Percentiles rank a stretch among this genome's conserved stretches.
Conservation (phyloP, 805 yeast genomes). For the Zygoascus flipseniorum region DNA sequence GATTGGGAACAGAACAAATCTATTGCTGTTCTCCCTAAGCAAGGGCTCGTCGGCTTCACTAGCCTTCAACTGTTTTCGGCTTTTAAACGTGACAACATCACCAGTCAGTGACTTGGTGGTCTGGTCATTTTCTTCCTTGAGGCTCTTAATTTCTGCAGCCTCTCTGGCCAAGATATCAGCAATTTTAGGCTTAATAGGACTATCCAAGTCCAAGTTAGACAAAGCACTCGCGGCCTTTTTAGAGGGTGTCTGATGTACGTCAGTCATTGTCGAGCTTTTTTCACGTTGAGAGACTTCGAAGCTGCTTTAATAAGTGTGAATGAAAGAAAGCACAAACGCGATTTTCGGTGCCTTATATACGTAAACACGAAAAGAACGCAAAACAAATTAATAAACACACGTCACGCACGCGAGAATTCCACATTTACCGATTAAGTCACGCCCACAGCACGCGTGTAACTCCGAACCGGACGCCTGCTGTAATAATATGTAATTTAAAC, state of each 20-base stretch:
- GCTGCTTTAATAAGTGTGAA: background rate
- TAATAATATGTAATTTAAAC: no score
- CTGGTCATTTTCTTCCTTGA: constrained; percentile 10
- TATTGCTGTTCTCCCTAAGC: constrained; percentile 70
- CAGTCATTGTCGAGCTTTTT: constrained; percentile 8
- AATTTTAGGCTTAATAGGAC: constrained; percentile 32
- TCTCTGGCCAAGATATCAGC: constrained; percentile 4
- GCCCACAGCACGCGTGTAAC: background rate
- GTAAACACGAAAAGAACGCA: background rate
- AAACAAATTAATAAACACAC: background rate
- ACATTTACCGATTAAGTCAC: background rate
- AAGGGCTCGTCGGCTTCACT: constrained; percentile 85
- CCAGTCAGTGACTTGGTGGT: constrained; percentile 6
- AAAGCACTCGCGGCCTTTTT: constrained; percentile 53
- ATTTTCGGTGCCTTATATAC: background rate
- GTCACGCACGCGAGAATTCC: background rate
- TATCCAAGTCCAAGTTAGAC: constrained; percentile 40
- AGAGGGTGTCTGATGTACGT: constrained; percentile 47
- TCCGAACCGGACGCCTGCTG: background rate
- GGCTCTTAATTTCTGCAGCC: constrained; percentile 1
- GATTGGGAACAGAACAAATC: constrained; percentile 93
- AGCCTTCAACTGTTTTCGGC: constrained; percentile 46
- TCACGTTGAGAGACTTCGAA: background rate
- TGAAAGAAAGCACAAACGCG: background rate
- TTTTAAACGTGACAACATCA: constrained; percentile 8